phyloP scores from a whole-genome alignment of 371 early-diverging fungal species.

The Rhizopus sp. region DNA sequence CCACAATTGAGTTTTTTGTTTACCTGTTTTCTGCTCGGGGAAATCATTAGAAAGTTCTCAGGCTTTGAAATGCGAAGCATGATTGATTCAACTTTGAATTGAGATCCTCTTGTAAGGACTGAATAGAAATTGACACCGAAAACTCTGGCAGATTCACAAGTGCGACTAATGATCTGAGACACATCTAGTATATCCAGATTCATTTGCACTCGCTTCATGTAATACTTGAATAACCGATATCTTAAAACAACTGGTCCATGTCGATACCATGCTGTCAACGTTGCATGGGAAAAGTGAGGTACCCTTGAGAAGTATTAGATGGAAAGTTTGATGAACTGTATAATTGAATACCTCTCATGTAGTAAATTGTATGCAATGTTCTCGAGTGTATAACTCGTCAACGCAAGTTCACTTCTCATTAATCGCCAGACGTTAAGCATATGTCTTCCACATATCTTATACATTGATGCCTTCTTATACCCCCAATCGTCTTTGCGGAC shows the following conservation, averaged over 20 bases:
- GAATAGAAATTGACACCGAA: conserved; percentile 88
- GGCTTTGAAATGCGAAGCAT: conserved; percentile 85
- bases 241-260: conserved; percentile 47
- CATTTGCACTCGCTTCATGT: conserved; percentile 68
- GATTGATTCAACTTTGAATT: conserved; percentile 87
- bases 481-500: conserved; percentile 56
- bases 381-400: conserved; percentile 80
- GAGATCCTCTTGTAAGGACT: conserved; percentile 87
- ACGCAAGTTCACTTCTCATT: conserved; percentile 68
- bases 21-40: conserved; percentile 71
- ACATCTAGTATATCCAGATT: conserved; percentile 72
- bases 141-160: conserved; percentile 84
- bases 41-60: conserved; percentile 66
- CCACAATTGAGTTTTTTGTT: background rate
- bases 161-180: conserved; percentile 68
- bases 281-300: conserved; percentile 63
- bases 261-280: conserved; percentile 68
- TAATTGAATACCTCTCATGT: conserved; percentile 58
- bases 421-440: conserved; percentile 89
- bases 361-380: conserved; percentile 72
- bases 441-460: conserved; percentile 75
- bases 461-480: conserved; percentile 60
- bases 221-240: conserved; percentile 66
- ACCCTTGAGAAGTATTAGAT: conserved; percentile 37
- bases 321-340: background rate